Evolutionary conservation across 2,329 filamentous ascomycete genomes (phyloP).

Genomic region (Fusarium sp.): DNA sequence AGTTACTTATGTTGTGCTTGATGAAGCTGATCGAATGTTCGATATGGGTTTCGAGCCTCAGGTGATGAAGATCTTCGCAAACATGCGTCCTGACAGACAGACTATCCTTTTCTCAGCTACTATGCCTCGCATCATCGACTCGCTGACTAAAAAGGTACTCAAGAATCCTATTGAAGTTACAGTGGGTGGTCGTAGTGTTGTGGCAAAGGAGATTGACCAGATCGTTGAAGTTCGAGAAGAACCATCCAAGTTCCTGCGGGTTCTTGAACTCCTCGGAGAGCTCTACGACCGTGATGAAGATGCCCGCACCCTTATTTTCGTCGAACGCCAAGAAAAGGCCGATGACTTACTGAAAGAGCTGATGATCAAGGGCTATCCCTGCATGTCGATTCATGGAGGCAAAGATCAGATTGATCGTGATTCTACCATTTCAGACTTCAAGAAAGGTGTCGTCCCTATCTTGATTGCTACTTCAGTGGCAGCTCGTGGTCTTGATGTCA

Average conservation of each 20-base stretch:
- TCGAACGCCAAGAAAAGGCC: conserved; percentile 90
- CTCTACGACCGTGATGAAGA: conserved; percentile 90
- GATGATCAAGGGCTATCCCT: conserved; percentile 87
- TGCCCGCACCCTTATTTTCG: conserved; percentile 89
- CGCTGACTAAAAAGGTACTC: conserved; percentile 88
- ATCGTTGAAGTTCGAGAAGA: conserved; percentile 90
- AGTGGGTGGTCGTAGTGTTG: conserved; percentile 88
- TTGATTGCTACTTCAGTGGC: conserved; percentile 96
- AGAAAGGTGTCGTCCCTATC: conserved; percentile 88
- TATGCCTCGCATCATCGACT: conserved; percentile 93
- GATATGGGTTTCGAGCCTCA: conserved; percentile 99
- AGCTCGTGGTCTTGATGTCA: conserved; percentile 93
- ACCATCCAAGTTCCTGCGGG: conserved; percentile 82
- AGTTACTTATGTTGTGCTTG: conserved; percentile 93
- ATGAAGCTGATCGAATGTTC: conserved; percentile 99
- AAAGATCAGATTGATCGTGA: conserved; percentile 95
- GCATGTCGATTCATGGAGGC: conserved; percentile 93
- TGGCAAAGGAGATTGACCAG: conserved; percentile 93
- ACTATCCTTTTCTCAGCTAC: conserved; percentile 97
- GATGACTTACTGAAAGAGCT: conserved; percentile 83
- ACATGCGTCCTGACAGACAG: conserved; percentile 91
- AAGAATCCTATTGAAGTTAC: conserved; percentile 89
- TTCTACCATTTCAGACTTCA: conserved; percentile 93
- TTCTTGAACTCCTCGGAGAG: conserved; percentile 88
- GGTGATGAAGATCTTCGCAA: conserved; percentile 95